Base-by-base conservation (phyloP, 2,329 filamentous ascomycete genomes). In the Apiospora pterosperma region DNA sequence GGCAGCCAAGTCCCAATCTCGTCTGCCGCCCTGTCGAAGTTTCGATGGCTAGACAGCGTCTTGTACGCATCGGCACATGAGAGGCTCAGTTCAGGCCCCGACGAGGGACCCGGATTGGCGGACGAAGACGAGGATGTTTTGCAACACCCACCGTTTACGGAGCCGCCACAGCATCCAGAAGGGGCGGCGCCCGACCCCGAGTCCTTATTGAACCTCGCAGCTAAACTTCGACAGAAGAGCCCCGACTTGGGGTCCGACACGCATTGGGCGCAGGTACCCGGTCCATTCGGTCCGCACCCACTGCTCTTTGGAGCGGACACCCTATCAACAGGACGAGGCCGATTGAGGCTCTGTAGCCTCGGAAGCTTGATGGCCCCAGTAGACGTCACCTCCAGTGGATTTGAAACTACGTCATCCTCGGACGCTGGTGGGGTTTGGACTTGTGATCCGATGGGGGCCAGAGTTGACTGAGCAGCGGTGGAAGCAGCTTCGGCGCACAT, bases 181-280 rank as follows among this genome's bases (percentile, higher is more conserved):
- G 61, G 52, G 12, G 11, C n/a, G 21, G 34, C 31, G 34, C 34
- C 58, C 11, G 58, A 60, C 7, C 69, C 68, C 16, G 62, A 73
- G 60, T 80, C 78, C 66, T 80, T 81, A 65, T 82, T 80, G 66
- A 87, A 80, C 69, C 81, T 90, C 66, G 91, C 91, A 28, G 92
- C 91, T 62, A 95, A 86, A 12, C 91, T 90, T 67, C 92, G 90
- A 77, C 92, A 96, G 80, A 96, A 96, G 41, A 94, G 85, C 1
- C 91, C 92, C 3, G 92, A 92, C 73, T 90, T 90, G 21, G 92
- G 91, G 73, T 95, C 92, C 2, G 87, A 82, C 65, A 90, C 84
- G 74, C 92, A 96, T 78, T 95, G 91, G 4, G 90, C 86, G 73
- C 92, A 96, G 19, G 90, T 91, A 11, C 92, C 92, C 0, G 92